Evolutionary conservation across 306 rosid genomes (phyloP).

Genomic region (cucumber (Cucumis sativus)): Cucumber_9930_V3 NC_026655.2:964501-965000

Average conservation of each 20-base stretch:
- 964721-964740: background rate
- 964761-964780: background rate
- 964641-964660: background rate
- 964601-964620: background rate
- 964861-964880: background rate
- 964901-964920: background rate
- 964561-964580: too few species aligned
- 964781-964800: background rate
- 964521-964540: too few species aligned
- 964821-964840: background rate
- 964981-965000: too few species aligned
- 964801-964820: background rate
- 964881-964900: background rate
- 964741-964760: background rate
- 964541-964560: too few species aligned
- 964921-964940: background rate
- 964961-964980: too few species aligned
- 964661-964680: too few species aligned
- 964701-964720: background rate
- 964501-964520: too few species aligned
- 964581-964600: too few species aligned
- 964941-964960: too few species aligned
- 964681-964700: background rate
- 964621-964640: background rate
- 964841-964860: background rate